Evolutionary conservation across 2,329 filamentous ascomycete species (phyloP).

Genomic region (Phialophora tarda): DNA sequence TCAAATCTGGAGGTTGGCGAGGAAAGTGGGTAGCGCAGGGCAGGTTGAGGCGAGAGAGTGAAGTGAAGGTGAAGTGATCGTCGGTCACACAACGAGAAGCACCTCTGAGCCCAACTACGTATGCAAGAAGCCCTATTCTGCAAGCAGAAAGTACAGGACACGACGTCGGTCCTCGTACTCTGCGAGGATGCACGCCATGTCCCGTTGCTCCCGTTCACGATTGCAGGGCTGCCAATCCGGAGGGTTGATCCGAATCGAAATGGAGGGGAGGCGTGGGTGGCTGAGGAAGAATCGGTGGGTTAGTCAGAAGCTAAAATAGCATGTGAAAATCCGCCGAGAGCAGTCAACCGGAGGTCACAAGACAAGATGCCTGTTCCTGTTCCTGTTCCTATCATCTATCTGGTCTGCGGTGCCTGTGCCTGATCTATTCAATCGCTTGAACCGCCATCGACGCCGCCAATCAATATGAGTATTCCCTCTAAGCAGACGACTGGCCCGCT

Average conservation of each 20-base stretch:
- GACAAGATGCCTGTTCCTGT: constrained; percentile 19
- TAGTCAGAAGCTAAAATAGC: constrained; percentile 11
- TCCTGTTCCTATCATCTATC: constrained; percentile 1
- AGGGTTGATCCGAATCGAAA: background rate
- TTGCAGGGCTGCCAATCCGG: constrained; percentile 2
- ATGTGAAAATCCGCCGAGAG: background rate
- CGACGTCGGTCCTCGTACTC: background rate
- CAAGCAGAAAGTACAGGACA: background rate
- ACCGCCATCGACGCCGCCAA: constrained; percentile 5
- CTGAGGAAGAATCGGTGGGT: background rate
- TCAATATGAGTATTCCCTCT: background rate
- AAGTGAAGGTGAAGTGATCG: constrained; percentile 8
- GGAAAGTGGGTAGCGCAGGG: background rate
- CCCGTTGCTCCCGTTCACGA: background rate
- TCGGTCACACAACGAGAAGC: constrained; percentile 7
- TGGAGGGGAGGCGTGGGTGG: constrained; percentile 1
- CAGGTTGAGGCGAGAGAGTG: constrained; percentile 1
- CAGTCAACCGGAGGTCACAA: constrained; percentile 5
- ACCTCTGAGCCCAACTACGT: background rate
- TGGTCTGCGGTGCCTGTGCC: constrained; percentile 5
- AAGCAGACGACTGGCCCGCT: constrained; percentile 5
- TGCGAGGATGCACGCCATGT: background rate
- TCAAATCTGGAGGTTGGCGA: constrained; percentile 8
- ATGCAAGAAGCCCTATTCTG: constrained; percentile 7
- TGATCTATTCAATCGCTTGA: constrained; percentile 1